A percentile compares a stretch with the other conserved stretches of the same genome.
phyloP scores from a whole-genome alignment of 2,329 filamentous ascomycete species.

The Zalaria sp. region DNA sequence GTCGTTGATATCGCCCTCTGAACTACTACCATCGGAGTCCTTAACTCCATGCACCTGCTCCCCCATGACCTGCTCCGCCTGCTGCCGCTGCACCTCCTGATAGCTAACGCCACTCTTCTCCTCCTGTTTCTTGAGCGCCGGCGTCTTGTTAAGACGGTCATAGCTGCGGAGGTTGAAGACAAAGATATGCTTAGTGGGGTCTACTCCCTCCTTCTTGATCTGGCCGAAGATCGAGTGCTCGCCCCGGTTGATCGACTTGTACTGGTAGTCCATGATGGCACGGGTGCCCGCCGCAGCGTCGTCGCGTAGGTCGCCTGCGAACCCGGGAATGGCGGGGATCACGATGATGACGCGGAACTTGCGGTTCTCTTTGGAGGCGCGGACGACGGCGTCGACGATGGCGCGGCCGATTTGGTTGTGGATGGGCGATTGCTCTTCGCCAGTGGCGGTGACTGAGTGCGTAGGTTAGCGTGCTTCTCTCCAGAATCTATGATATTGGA shows the following conservation, averaged over 20 bases:
- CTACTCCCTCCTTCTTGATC: constrained; percentile 57
- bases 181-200: constrained; percentile 73
- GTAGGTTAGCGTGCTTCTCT: not conserved
- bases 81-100: constrained; percentile 70
- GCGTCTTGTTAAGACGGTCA: constrained; percentile 78
- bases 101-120: constrained; percentile 72
- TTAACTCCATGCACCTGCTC: constrained; percentile 51
- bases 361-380: constrained; percentile 64
- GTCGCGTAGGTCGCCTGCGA: constrained; percentile 77
- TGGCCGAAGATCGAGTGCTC: constrained; percentile 81
- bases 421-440: constrained; percentile 71
- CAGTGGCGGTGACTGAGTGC: constrained; percentile 62
- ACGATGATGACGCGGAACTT: constrained; percentile 86
- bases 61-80: constrained; percentile 80
- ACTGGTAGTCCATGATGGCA: constrained; percentile 98
- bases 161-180: constrained; percentile 90
- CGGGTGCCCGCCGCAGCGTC: constrained; percentile 73
- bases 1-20: constrained; percentile 11
- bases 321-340: constrained; percentile 85
- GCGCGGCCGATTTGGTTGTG: constrained; percentile 77
- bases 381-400: constrained; percentile 80
- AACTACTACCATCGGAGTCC: constrained; percentile 14
- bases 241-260: constrained; percentile 86
- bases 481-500: not conserved
- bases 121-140: constrained; percentile 58